phyloP scores from a whole-genome alignment of 2,329 filamentous ascomycete genomes.

The Pseudogymnoascus sp. region DNA sequence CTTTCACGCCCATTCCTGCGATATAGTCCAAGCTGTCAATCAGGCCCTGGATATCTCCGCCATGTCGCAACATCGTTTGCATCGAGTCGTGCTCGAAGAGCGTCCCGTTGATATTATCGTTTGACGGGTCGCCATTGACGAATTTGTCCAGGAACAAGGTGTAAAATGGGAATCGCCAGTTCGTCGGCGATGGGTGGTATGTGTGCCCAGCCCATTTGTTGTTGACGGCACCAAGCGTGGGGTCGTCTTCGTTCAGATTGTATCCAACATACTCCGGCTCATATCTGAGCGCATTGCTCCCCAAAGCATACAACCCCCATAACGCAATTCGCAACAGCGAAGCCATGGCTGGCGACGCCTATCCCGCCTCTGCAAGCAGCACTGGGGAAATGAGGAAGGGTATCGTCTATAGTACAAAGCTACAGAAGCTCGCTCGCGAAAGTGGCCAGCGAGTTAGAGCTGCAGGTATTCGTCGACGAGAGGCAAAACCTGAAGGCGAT shows the following conservation, averaged over 20 bases:
- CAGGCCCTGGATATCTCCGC: slow-evolving; percentile 51
- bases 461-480: neutral
- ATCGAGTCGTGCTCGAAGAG: slow-evolving; percentile 52
- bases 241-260: slow-evolving; percentile 46
- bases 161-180: slow-evolving; percentile 60
- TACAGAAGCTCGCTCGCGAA: neutral
- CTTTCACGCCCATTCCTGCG: slow-evolving; percentile 57
- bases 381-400: neutral
- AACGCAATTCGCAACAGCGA: slow-evolving; percentile 1
- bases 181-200: slow-evolving; percentile 47
- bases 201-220: slow-evolving; percentile 47
- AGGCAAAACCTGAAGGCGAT: neutral
- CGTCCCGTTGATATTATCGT: slow-evolving; percentile 55
- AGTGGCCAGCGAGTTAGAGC: neutral
- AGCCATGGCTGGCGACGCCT: slow-evolving; percentile 6
- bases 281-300: slow-evolving; percentile 10
- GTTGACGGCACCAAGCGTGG: neutral
- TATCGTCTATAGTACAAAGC: neutral
- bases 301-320: neutral
- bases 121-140: slow-evolving; percentile 56
- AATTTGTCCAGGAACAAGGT: slow-evolving; percentile 56
- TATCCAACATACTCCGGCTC: slow-evolving; percentile 33
- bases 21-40: slow-evolving; percentile 56
- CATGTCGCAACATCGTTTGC: slow-evolving; percentile 55
- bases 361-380: neutral